These are phyloP conservation scores for Lolium multiflorum DNA, from an alignment of 176 grass and related monocot genomes.

Conservation along the genomic window DNA sequence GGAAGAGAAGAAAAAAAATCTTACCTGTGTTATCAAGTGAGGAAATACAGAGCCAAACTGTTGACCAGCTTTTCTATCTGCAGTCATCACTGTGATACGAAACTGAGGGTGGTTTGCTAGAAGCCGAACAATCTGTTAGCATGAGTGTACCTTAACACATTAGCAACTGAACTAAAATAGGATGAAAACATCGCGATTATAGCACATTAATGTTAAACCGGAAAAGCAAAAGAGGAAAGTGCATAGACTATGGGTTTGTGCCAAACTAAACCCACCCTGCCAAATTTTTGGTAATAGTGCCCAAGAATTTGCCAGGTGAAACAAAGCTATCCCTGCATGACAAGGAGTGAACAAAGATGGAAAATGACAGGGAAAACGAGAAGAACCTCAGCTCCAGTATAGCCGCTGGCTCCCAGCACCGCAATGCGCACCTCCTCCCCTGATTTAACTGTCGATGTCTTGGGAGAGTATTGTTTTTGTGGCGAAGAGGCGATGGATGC, in stretches of 20 bases:
- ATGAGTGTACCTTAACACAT: not conserved
- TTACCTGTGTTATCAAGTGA: slow-evolving; percentile 82
- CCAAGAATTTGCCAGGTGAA: slow-evolving; percentile 7
- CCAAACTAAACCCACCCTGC: not conserved
- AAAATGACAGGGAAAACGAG: slow-evolving; percentile 9
- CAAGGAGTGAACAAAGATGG: not conserved
- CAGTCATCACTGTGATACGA: slow-evolving; percentile 80
- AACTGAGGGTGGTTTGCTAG: slow-evolving; percentile 87
- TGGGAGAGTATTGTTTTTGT: slow-evolving; percentile 51
- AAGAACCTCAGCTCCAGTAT: slow-evolving; percentile 88
- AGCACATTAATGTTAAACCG: not conserved
- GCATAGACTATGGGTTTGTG: not conserved
- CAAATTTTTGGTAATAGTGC: not conserved
- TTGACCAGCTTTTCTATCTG: slow-evolving; percentile 95
- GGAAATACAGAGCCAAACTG: slow-evolving; percentile 91
- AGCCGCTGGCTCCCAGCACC: slow-evolving; percentile 92
- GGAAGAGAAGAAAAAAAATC: slow-evolving; percentile 25
- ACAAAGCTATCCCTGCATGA: not conserved
- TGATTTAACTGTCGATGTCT: slow-evolving; percentile 46
- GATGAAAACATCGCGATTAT: not conserved
- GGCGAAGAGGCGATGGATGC: slow-evolving; percentile 59
- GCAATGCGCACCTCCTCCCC: slow-evolving; percentile 66
- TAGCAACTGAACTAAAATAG: slow-evolving; percentile 22
- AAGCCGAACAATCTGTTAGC: slow-evolving; percentile 78
- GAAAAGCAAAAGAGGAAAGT: not conserved